Evolutionary conservation across 1,284 basidiomycete genomes (phyloP), one percentile per base, ranked within the genome.

Genomic region (Bjerkandera adusta): DNA sequence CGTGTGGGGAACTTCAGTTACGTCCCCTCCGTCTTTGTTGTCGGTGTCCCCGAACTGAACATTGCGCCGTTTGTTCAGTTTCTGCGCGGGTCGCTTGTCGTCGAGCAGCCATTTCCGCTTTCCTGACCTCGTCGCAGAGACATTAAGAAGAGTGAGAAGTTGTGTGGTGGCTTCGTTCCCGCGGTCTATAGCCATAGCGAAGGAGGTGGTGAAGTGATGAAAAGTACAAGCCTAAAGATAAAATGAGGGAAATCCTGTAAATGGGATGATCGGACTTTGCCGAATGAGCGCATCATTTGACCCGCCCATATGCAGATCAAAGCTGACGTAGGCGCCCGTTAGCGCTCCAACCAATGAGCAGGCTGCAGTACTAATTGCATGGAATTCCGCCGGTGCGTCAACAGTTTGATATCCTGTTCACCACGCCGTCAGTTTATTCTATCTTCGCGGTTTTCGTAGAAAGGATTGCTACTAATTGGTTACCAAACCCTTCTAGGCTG

Each of bases 91-190:
- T 51, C 55, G 69, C 47, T 47, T 56, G 57, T 77, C 70, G 46
- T 74, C 66, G 46, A 66, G 55, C 48, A 69, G 65, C 52, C 75
- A 67, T 61, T 83, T 81, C 26, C 77, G 67, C 57, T 87, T 88
- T 34, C 71, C 71, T 6, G 75, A 67, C 59, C 80, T 85, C 6
- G 80, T 81, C 0, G 93, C 90, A 39, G 90, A 92, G 2, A 97
- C 92, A 66, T 99, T 99, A 24, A 99, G 77, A 1, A 99, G 79
- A 0, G 97, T 99, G 32, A 98, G 69, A 2, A 99, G 82, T 52
- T 85, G 85, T 36, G 87, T 88, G 2, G 83, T 85, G n/a, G 85
- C 80, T 7, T 75, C 68, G 57, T 80, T 82, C 12, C 56, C 51
- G 29, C 58, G 51, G 47, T 65, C 58, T 3, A 62, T 50, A 39